Evolutionary conservation across 139 green algal genomes (phyloP).

Genomic region (Picochlorum sp.): DNA sequence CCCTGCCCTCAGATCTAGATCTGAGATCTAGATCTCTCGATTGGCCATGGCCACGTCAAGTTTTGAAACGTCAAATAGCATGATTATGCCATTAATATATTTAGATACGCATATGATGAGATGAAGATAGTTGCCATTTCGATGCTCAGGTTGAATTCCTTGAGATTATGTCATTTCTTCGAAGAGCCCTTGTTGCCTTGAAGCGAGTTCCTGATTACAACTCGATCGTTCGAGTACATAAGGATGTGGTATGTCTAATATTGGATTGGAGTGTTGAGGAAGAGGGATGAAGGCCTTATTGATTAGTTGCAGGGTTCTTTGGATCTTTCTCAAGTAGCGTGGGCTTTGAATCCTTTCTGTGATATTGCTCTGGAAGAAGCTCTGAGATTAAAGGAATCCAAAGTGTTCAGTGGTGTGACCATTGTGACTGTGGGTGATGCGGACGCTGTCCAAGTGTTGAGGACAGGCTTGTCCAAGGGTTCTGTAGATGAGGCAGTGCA

Average conservation of each 20-base stretch:
- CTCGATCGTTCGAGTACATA: slow-evolving; percentile 75
- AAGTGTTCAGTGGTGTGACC: slow-evolving; percentile 67
- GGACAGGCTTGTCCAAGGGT: slow-evolving; percentile 84
- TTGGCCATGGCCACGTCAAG: no score
- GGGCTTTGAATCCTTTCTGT: slow-evolving; percentile 95
- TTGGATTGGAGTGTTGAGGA: background rate
- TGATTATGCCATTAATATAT: no score
- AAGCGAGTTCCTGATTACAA: slow-evolving; percentile 75
- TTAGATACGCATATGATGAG: no score
- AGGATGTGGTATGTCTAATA: slow-evolving; percentile 58
- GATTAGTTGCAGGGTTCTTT: no score
- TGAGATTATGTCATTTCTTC: no score
- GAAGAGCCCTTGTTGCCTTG: slow-evolving; percentile 23
- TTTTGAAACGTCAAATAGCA: no score
- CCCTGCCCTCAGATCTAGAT: no score
- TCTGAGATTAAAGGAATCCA: slow-evolving; percentile 70
- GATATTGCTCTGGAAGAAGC: slow-evolving; percentile 93
- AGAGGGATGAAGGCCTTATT: background rate
- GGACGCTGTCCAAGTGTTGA: slow-evolving; percentile 66
- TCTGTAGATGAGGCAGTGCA: slow-evolving; percentile 72
- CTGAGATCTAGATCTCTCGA: no score
- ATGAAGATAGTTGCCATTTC: no score
- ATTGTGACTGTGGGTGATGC: slow-evolving; percentile 72
- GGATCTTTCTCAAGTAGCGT: slow-evolving; percentile 72
- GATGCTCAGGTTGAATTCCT: no score